Conservation (phyloP, 2,329 filamentous ascomycete species). For the Colletotrichum sublineola region DNA sequence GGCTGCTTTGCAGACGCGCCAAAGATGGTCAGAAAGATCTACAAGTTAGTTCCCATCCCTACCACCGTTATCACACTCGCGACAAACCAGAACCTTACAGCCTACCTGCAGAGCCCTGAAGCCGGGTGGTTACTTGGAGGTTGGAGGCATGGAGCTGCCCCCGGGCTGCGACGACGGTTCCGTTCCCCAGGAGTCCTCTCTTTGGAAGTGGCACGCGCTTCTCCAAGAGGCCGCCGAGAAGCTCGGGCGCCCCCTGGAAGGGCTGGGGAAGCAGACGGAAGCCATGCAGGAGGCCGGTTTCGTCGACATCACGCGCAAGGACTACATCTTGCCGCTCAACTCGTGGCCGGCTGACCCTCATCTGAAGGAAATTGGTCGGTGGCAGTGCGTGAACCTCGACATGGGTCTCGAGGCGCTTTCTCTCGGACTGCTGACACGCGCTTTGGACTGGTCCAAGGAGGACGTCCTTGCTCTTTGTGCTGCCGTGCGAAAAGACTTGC, state of each 20-base stretch:
- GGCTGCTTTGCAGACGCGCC: conserved; percentile 45
- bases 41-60: neutral
- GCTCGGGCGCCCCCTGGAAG: conserved; percentile 48
- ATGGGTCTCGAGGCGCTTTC: conserved; percentile 51
- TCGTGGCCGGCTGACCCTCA: conserved; percentile 42
- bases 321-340: conserved; percentile 40
- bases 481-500: conserved; percentile 45
- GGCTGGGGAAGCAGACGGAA: conserved; percentile 46
- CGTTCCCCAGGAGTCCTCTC: conserved; percentile 47
- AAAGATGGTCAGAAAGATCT: conserved; percentile 2
- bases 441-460: conserved; percentile 51
- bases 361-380: conserved; percentile 34
- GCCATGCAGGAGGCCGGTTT: conserved; percentile 32
- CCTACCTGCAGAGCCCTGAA: conserved; percentile 43
- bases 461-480: conserved; percentile 47
- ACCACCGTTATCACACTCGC: too few relatives aligned
- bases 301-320: conserved; percentile 14
- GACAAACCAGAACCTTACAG: neutral
- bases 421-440: conserved; percentile 53
- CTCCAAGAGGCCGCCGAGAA: conserved; percentile 49
- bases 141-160: conserved; percentile 47
- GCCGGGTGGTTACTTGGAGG: conserved; percentile 51
- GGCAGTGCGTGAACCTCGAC: conserved; percentile 48
- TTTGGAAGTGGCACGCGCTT: conserved; percentile 47
- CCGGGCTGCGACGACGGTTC: conserved; percentile 50